Conservation (phyloP, 768 basidiomycete genomes). For the Mycena crocata region DNA sequence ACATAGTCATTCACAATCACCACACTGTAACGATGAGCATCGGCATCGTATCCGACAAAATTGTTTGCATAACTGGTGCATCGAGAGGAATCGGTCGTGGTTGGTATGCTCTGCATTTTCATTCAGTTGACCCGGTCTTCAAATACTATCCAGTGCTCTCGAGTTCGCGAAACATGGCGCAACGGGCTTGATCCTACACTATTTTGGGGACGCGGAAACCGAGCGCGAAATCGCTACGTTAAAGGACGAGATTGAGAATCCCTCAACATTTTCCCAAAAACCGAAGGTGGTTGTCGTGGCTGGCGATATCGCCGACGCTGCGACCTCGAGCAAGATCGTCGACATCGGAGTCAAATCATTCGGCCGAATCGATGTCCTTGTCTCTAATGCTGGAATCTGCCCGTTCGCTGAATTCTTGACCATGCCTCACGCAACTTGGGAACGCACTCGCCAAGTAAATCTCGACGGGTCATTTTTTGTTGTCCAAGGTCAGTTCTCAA, state of each 20-base stretch:
- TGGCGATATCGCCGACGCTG: constrained; percentile 73
- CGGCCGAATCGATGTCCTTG: constrained; percentile 68
- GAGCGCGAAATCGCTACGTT: constrained; percentile 60
- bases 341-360: constrained; percentile 68
- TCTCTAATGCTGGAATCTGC: constrained; percentile 72
- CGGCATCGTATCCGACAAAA: constrained; percentile 62
- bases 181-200: constrained; percentile 72
- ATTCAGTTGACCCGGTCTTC: neutral
- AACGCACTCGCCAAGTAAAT: constrained; percentile 75
- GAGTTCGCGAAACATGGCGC: constrained; percentile 77
- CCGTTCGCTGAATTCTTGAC: constrained; percentile 82
- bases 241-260: constrained; percentile 56
- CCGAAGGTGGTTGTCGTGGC: constrained; percentile 61
- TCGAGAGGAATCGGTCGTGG: constrained; percentile 80
- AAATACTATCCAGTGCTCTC: constrained; percentile 52
- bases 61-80: constrained; percentile 80
- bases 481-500: constrained; percentile 59
- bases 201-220: constrained; percentile 69
- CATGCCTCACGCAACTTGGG: constrained; percentile 73
- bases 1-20: too few species aligned
- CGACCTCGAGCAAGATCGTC: constrained; percentile 73
- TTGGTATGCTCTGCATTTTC: constrained; percentile 49
- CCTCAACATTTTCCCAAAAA: constrained; percentile 35
- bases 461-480: constrained; percentile 82
- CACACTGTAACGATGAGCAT: constrained; percentile 36